Evolutionary conservation across 495 filamentous ascomycete genomes (phyloP).

Genomic region (Xeromyces bisporus): DNA sequence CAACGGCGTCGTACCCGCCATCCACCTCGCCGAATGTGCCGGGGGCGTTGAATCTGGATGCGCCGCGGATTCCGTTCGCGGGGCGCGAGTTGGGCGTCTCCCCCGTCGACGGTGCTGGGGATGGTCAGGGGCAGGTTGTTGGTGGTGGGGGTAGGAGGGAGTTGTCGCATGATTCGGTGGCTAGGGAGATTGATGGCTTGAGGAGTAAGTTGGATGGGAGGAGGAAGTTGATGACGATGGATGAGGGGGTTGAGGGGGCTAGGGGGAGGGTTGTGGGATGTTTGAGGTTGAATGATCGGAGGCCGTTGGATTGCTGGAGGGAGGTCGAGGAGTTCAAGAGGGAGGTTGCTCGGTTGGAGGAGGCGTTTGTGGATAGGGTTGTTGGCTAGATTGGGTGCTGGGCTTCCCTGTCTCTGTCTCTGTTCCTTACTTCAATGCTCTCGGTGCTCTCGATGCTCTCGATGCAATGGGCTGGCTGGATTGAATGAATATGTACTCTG

Average conservation of each 20-base stretch:
- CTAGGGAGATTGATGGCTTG: slow-evolving; percentile 58
- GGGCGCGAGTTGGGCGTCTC: slow-evolving; percentile 27
- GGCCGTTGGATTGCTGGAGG: slow-evolving; percentile 88
- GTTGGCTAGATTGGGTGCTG: slow-evolving; percentile 33
- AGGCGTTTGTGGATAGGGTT: slow-evolving; percentile 71
- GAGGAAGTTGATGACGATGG: slow-evolving; percentile 48
- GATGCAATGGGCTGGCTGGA: no score
- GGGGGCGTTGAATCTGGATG: slow-evolving; percentile 28
- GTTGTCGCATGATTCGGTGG: slow-evolving; percentile 34
- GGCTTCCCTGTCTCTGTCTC: no score
- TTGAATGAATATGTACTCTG: no score
- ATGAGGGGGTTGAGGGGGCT: slow-evolving; percentile 53
- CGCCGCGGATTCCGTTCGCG: slow-evolving; percentile 30
- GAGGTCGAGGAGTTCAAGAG: slow-evolving; percentile 83
- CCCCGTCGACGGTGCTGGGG: slow-evolving; percentile 10
- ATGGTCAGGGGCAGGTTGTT: slow-evolving; percentile 6
- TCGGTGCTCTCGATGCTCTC: no score
- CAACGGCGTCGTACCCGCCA: slow-evolving; percentile 16
- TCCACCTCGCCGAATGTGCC: slow-evolving; percentile 17
- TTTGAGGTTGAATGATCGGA: slow-evolving; percentile 66
- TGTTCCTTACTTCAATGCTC: no score
- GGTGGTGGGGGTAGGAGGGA: slow-evolving; percentile 16
- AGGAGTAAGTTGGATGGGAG: slow-evolving; percentile 55
- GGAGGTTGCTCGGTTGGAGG: slow-evolving; percentile 73
- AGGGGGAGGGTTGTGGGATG: slow-evolving; percentile 65